Conservation (phyloP, 179 eudicot genomes). For the Beta macrorhiza region DNA sequence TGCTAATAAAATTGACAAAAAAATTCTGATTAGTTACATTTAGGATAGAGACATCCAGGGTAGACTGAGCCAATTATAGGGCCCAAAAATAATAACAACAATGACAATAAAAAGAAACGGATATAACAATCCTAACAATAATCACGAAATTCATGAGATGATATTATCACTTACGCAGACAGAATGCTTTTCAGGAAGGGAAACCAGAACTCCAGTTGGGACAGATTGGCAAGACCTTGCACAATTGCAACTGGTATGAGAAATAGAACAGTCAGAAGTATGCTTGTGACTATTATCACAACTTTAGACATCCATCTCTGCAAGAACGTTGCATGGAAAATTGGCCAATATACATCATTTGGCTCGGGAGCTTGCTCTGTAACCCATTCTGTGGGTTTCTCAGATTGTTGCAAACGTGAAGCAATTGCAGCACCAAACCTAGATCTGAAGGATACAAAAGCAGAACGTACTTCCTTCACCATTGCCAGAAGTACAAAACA, state of each 20-base stretch:
- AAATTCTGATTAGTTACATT: no score
- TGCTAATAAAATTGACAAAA: no score
- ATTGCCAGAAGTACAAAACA: slow-evolving; percentile 13
- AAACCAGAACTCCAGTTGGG: slow-evolving; percentile 72
- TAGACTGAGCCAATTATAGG: no score
- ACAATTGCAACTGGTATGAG: slow-evolving; percentile 79
- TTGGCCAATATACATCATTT: slow-evolving; percentile 88
- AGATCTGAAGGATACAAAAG: slow-evolving; percentile 83
- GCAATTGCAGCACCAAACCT: slow-evolving; percentile 81
- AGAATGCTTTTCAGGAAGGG: slow-evolving; percentile 69
- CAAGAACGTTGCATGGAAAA: slow-evolving; percentile 78
- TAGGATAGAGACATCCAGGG: no score
- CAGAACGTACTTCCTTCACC: slow-evolving; percentile 85
- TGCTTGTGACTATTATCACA: slow-evolving; percentile 51
- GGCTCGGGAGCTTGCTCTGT: slow-evolving; percentile 95
- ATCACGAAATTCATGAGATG: neutral
- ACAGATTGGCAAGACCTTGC: slow-evolving; percentile 85
- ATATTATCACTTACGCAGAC: slow-evolving; percentile 52
- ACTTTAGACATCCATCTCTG: slow-evolving; percentile 67
- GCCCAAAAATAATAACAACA: no score
- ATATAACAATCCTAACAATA: neutral
- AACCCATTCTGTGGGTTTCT: slow-evolving; percentile 82
- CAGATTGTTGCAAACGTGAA: slow-evolving; percentile 65
- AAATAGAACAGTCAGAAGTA: slow-evolving; percentile 68
- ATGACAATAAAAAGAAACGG: no score